A percentile compares a stretch with the other conserved stretches of the same genome.
phyloP scores from a whole-genome alignment of 2,329 filamentous ascomycete species.

The Sarocladium oryzae region DNA sequence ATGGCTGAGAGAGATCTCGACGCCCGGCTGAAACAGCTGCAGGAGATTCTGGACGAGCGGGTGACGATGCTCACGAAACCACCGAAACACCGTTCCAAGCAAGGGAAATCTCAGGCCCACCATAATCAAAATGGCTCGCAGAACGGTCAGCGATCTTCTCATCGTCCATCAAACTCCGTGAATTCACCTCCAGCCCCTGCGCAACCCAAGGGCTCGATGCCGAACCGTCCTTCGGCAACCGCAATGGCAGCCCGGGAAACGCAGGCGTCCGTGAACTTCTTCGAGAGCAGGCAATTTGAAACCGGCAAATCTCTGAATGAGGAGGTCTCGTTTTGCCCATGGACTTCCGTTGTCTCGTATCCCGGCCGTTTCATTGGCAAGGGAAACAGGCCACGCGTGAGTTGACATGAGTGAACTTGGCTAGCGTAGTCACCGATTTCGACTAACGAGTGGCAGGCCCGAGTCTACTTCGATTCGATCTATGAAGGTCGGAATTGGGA shows the following conservation, averaged over 20 bases:
- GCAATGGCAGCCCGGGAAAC: background rate
- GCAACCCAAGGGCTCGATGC: background rate
- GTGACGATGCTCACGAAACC: constrained; percentile 9
- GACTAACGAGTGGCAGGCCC: constrained; percentile 32
- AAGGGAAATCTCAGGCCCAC: background rate
- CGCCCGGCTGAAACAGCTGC: constrained; percentile 12
- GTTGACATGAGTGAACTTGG: too few species aligned
- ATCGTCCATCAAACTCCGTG: background rate
- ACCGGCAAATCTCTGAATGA: constrained; percentile 19
- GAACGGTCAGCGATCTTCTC: background rate
- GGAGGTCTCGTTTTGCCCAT: constrained; percentile 38
- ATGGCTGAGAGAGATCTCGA: constrained; percentile 8
- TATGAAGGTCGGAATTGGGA: constrained; percentile 63
- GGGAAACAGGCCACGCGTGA: constrained; percentile 41
- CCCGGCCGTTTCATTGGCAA: constrained; percentile 53
- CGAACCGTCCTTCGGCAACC: background rate
- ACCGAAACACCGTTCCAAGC: background rate
- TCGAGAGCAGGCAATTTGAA: background rate
- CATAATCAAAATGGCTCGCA: background rate
- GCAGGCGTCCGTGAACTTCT: background rate
- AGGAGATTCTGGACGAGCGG: constrained; percentile 13
- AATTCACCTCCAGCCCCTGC: background rate
- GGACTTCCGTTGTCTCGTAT: constrained; percentile 50
- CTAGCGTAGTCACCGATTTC: too few species aligned
- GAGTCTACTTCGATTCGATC: constrained; percentile 50